phyloP scores from a whole-genome alignment of 2,329 filamentous ascomycete species.

The Aspergillus phoenicis region DNA sequence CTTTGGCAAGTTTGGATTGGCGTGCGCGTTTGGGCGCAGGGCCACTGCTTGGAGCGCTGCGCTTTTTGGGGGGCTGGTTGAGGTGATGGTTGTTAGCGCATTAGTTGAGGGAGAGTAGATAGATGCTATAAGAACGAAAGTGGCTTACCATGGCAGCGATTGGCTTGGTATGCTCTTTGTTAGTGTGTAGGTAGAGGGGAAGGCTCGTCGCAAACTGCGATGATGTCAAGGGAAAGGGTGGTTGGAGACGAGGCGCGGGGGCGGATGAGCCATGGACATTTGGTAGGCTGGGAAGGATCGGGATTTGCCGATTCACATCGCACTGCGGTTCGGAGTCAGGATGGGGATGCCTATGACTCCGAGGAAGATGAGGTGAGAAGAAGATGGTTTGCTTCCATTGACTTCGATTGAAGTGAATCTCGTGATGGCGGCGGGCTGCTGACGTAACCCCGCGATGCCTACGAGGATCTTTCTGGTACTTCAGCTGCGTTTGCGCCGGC shows the following conservation, averaged over 20 bases:
- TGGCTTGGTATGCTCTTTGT: not conserved
- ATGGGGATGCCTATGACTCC: not conserved
- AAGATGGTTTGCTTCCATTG: not conserved
- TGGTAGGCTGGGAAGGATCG: not conserved
- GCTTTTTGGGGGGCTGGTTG: conserved; percentile 42
- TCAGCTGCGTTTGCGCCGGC: not conserved
- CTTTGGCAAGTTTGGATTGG: conserved; percentile 86
- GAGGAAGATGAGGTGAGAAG: not conserved
- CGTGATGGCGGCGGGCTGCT: conserved; percentile 5
- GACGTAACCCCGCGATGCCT: conserved; percentile 10
- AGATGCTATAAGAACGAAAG: not conserved
- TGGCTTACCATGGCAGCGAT: conserved; percentile 24
- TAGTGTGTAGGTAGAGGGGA: not conserved
- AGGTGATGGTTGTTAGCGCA: not conserved
- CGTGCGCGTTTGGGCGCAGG: conserved; percentile 51
- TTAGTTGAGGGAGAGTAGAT: not conserved
- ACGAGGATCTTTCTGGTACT: no score
- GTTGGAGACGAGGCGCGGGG: not conserved
- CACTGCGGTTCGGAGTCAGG: not conserved
- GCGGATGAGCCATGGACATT: not conserved
- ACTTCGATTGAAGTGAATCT: not conserved
- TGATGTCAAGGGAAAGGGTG: conserved; percentile 9
- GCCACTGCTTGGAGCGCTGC: conserved; percentile 29
- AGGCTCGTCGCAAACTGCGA: conserved; percentile 1
- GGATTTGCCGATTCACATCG: not conserved